A percentile compares a stretch with the other conserved stretches of the same genome.
Evolutionary conservation across 176 grass and related monocot genomes (phyloP).

Genomic region (Echinochloa phyllopogon): DNA sequence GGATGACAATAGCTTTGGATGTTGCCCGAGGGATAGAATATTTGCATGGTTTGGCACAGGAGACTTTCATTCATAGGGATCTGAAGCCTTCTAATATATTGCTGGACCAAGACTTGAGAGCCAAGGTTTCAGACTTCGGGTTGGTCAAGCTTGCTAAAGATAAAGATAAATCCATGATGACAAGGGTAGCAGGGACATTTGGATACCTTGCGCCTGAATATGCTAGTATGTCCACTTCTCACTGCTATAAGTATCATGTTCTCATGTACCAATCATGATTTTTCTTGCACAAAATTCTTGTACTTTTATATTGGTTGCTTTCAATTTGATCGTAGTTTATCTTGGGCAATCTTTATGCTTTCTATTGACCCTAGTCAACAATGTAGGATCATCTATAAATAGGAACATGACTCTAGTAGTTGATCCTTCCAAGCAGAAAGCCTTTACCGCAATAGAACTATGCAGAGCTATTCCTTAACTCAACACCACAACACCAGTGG

Average conservation of each 20-base stretch:
- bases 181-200: slow-evolving; percentile 92
- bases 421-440: slow-evolving; percentile 11
- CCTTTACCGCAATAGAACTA: neutral
- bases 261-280: slow-evolving; percentile 16
- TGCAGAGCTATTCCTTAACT: neutral
- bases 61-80: slow-evolving; percentile 98
- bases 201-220: slow-evolving; percentile 98
- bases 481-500: neutral
- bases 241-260: slow-evolving; percentile 31
- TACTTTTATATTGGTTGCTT: slow-evolving; percentile 9
- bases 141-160: slow-evolving; percentile 87
- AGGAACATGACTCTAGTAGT: slow-evolving; percentile 10
- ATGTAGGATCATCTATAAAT: neutral
- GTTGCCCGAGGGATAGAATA: slow-evolving; percentile 96
- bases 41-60: slow-evolving; percentile 93
- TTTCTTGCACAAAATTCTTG: slow-evolving; percentile 25
- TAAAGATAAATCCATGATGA: slow-evolving; percentile 92
- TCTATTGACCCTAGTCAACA: slow-evolving; percentile 25
- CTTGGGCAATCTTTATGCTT: slow-evolving; percentile 29
- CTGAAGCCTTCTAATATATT: slow-evolving; percentile 99
- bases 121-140: slow-evolving; percentile 99
- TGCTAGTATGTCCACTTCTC: slow-evolving; percentile 79
- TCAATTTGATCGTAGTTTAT: slow-evolving; percentile 3
- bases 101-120: slow-evolving; percentile 85
- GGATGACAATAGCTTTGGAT: slow-evolving; percentile 89